A percentile compares a stretch with the other conserved stretches of the same genome.
Conservation (phyloP, 2,329 filamentous ascomycete species). For the Penicillium rolfsii region DNA sequence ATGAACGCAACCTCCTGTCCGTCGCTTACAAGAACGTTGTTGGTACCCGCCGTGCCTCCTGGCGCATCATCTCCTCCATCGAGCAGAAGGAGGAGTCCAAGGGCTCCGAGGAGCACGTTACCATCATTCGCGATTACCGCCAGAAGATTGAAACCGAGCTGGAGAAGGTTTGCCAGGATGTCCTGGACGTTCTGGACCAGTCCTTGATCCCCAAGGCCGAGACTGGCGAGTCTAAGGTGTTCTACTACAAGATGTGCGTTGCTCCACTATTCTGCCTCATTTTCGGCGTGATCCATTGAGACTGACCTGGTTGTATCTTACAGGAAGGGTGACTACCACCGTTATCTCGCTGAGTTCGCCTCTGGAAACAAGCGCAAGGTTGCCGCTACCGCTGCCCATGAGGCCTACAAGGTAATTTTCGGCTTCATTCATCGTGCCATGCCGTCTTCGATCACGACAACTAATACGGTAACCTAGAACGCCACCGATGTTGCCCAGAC, state of each 20-base stretch:
- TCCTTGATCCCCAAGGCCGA: conserved; percentile 93
- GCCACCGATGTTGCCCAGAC: conserved; percentile 98
- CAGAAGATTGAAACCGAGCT: conserved; percentile 98
- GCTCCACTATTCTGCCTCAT: neutral
- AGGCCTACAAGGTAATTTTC: conserved; percentile 90
- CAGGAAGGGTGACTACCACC: conserved; percentile 99
- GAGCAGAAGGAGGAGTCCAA: conserved; percentile 99
- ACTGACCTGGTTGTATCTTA: conserved; percentile 71
- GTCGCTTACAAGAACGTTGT: conserved; percentile 99
- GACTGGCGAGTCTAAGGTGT: conserved; percentile 98
- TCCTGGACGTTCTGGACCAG: conserved; percentile 91
- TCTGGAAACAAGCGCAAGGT: conserved; percentile 93
- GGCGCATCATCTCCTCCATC: conserved; percentile 99
- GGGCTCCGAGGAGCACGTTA: conserved; percentile 92
- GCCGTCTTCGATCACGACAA: neutral
- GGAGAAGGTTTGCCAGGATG: conserved; percentile 97
- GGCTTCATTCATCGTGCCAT: neutral
- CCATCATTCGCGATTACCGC: conserved; percentile 94
- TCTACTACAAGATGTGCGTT: conserved; percentile 98
- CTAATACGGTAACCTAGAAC: conserved; percentile 56
- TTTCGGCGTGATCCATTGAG: conserved; percentile 68
- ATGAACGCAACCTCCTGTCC: conserved; percentile 88
- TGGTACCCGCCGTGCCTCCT: conserved; percentile 95
- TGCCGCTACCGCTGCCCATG: conserved; percentile 89
- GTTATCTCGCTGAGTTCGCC: conserved; percentile 96